Base-by-base conservation (phyloP, 2,329 filamentous ascomycete species). In the Saccharata proteae region DNA sequence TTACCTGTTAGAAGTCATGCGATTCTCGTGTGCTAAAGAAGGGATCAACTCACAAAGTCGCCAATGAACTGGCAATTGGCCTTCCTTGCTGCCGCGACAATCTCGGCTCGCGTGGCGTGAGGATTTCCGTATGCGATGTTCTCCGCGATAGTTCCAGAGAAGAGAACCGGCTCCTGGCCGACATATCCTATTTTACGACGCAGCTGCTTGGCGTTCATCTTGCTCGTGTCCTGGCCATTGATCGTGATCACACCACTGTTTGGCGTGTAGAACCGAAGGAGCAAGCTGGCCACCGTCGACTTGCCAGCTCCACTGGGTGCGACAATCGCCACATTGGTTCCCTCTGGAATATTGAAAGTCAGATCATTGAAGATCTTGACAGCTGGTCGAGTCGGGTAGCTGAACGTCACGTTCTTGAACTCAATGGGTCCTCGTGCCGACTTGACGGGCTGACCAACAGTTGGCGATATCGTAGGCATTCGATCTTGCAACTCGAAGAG, bases 61-160 rank as follows among this genome's bases (percentile, higher is more conserved):
- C 80, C 79, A 54, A 98, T 93, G 51, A 98, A 98, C 45, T 80
- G 79, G 54, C 90, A 98, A 55, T 98, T 98, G 32, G 90, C 90
- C 53, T 88, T 80, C 39, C 82, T 71, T 4, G 90, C 90, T 6
- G 90, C 92, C 13, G 74, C 70, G 36, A 93, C 71, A 36, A 98
- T 90, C 44, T 94, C 84, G 18, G 72, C 64, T 32, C 81, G 69
- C 3, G 77, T 77, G 1, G 90, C 88, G 27, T 71, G 55, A 1
- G 88, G 88, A 36, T 76, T 79, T 35, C 88, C 90, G 48, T 98
- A 98, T 0, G 85, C 70, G 44, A 98, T 96, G 47, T 92, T 90
- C 52, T 90, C 80, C 3, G 80, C 80, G 41, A 90, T 80, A 0
- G 80, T 80, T 20, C 82, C 83, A 1, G 80, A 86, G 55, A 90